Evolutionary conservation across 257 asterid species (phyloP).

Genomic region (Solanum medicagineum): DNA sequence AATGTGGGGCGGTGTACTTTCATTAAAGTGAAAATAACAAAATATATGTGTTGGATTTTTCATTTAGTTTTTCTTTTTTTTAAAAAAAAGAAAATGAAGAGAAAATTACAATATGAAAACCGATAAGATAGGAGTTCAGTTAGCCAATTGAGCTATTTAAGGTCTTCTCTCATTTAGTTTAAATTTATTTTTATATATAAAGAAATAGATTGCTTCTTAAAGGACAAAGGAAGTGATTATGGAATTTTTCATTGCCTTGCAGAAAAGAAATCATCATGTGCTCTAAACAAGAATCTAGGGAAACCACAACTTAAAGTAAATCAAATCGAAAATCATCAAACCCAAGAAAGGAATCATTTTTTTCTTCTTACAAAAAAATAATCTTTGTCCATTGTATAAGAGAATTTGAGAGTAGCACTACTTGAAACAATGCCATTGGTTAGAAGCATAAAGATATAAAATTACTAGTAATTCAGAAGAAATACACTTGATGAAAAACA

Average conservation of each 20-base stretch:
- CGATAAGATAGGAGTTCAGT: too few species aligned
- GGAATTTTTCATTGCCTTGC: neutral
- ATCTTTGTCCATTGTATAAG: neutral
- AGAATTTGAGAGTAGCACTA: neutral
- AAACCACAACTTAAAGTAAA: neutral
- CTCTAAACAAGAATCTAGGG: neutral
- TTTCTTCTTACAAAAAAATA: neutral
- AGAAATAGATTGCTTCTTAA: neutral
- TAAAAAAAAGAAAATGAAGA: too few species aligned
- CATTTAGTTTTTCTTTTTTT: too few species aligned
- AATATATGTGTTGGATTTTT: neutral
- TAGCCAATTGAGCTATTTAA: too few species aligned
- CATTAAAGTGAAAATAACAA: too few species aligned
- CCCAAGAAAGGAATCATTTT: neutral
- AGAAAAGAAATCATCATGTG: neutral
- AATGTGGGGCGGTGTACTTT: too few species aligned
- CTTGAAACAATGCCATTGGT: neutral
- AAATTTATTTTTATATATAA: too few species aligned
- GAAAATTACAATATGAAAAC: too few species aligned
- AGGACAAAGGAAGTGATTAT: neutral
- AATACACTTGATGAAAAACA: neutral
- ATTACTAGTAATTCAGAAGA: neutral
- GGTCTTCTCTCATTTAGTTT: too few species aligned
- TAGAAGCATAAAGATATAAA: neutral
- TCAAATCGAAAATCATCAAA: neutral